A percentile compares a stretch with the other conserved stretches of the same genome.
phyloP scores from a whole-genome alignment of 176 grass and related monocot genomes.

The Triticum aestivum region DNA sequence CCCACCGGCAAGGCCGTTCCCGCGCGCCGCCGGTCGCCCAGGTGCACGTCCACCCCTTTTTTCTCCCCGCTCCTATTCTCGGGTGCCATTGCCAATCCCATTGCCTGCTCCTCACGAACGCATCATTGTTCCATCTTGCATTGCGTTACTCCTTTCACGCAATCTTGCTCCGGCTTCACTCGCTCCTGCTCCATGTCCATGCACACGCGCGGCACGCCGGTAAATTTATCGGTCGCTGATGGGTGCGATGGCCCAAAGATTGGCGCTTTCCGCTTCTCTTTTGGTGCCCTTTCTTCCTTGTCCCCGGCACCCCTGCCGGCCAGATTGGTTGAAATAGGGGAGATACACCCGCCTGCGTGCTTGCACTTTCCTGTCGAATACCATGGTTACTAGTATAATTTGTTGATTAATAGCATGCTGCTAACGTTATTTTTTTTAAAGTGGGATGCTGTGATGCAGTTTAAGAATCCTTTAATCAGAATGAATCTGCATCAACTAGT shows the following conservation, averaged over 20 bases:
- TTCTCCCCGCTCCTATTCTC: background rate
- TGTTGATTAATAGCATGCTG: background rate
- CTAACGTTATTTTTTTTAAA: too few relatives aligned
- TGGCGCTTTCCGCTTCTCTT: background rate
- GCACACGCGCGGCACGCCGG: background rate
- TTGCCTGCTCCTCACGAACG: background rate
- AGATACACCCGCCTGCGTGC: background rate
- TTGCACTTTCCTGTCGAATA: background rate
- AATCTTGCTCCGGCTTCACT: conserved; percentile 2
- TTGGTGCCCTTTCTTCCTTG: background rate
- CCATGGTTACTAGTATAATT: background rate
- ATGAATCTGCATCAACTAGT: background rate
- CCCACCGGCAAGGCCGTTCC: background rate
- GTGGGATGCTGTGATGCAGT: background rate
- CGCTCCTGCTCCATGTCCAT: background rate
- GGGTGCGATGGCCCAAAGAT: background rate
- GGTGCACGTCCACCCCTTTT: background rate
- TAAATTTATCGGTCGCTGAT: background rate
- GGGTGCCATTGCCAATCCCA: background rate
- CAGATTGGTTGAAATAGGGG: background rate
- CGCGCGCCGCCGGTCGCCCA: background rate
- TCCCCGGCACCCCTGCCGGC: background rate
- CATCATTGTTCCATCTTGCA: background rate
- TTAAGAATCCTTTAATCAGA: background rate
- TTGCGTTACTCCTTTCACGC: background rate